Evolutionary conservation across 306 rosid genomes (phyloP).

Genomic region (Sicyos baderoa): DNA sequence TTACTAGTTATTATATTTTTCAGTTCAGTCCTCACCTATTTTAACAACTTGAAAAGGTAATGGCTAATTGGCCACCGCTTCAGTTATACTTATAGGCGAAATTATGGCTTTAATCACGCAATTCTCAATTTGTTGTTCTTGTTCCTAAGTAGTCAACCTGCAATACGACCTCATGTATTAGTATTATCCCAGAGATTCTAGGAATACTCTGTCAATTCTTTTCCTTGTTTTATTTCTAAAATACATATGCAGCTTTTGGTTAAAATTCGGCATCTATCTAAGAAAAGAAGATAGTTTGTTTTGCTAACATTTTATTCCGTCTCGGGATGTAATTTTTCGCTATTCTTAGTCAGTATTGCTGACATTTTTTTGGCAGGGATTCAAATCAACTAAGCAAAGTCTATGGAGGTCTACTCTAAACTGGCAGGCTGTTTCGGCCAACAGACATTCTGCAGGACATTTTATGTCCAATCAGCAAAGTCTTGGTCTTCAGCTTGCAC

Average conservation of each 20-base stretch:
- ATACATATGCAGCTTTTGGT: not conserved
- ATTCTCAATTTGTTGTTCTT: slow-evolving; percentile 2
- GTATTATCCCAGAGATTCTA: not conserved
- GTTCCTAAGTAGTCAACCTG: not conserved
- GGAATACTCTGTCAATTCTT: not conserved
- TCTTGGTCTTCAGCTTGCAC: slow-evolving; percentile 90
- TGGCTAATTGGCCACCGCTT: not conserved
- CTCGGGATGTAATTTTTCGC: not conserved
- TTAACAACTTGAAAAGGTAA: not conserved
- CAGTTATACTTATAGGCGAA: not conserved
- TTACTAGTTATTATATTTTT: not conserved
- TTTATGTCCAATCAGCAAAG: slow-evolving; percentile 90
- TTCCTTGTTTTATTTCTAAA: slow-evolving; percentile 7
- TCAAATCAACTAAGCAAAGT: slow-evolving; percentile 79
- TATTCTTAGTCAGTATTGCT: slow-evolving; percentile 4
- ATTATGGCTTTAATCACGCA: not conserved
- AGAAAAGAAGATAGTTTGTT: not conserved
- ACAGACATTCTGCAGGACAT: slow-evolving; percentile 83
- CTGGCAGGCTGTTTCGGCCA: slow-evolving; percentile 84
- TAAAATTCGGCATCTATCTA: no score
- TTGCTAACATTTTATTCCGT: not conserved
- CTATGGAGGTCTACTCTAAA: slow-evolving; percentile 64
- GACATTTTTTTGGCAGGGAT: slow-evolving; percentile 43
- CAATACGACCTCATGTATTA: not conserved
- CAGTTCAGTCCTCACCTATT: not conserved